phyloP scores from a whole-genome alignment of 305 asterid species.

The Rubia occidens region DNA sequence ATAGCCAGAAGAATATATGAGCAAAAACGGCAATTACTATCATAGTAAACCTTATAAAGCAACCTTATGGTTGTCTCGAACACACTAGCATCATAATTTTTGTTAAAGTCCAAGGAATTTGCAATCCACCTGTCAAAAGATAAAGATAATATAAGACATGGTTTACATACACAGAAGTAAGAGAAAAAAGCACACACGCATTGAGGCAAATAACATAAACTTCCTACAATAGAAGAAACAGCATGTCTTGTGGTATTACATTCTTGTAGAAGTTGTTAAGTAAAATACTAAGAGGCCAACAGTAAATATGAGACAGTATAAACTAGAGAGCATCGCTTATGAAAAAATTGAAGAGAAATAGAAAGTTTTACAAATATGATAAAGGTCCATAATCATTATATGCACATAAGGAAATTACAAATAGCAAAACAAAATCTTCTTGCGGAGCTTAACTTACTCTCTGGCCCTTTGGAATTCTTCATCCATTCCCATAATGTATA shows the following conservation, averaged over 20 bases:
- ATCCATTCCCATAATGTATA: constrained; percentile 93
- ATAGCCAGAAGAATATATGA: constrained; percentile 14
- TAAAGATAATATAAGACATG: constrained; percentile 4
- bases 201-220: not conserved
- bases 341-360: not conserved
- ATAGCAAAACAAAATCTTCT: not conserved
- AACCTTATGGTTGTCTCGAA: constrained; percentile 99
- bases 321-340: not conserved
- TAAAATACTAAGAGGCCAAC: not conserved
- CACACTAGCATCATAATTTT: constrained; percentile 92
- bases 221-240: not conserved
- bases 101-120: constrained; percentile 80
- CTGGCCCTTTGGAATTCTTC: constrained; percentile 91
- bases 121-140: constrained; percentile 75
- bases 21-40: constrained; percentile 25
- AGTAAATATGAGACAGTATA: not conserved
- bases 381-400: not conserved
- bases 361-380: not conserved
- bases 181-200: not conserved
- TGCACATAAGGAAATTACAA: not conserved
- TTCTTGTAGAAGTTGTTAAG: constrained; percentile 2
- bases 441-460: constrained; percentile 51
- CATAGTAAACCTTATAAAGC: constrained; percentile 78
- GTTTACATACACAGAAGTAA: not conserved
- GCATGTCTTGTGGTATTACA: constrained; percentile 2